Percentiles rank a stretch among this genome's conserved stretches.
Evolutionary conservation across 2,329 filamentous ascomycete species (phyloP).

Genomic region (Fusarium sp.): DNA sequence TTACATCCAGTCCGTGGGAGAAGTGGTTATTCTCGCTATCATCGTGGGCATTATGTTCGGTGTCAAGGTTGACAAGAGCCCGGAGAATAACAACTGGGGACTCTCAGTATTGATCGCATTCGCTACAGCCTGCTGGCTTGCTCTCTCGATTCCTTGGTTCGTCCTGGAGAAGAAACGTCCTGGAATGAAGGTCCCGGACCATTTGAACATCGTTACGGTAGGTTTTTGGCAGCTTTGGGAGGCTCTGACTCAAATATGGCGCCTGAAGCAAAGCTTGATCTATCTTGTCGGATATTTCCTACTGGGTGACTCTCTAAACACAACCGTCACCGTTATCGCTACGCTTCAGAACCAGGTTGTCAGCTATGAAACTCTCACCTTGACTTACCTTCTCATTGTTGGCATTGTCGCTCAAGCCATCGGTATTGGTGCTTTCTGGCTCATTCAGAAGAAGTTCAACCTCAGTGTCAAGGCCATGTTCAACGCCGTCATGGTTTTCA

Average conservation of each 20-base stretch:
- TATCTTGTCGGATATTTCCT: conserved; percentile 78
- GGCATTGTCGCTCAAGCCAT: conserved; percentile 73
- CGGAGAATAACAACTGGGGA: conserved; percentile 75
- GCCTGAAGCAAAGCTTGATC: conserved; percentile 73
- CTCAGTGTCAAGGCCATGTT: conserved; percentile 78
- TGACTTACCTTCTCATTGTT: conserved; percentile 76
- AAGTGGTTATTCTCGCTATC: conserved; percentile 73
- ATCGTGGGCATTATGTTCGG: conserved; percentile 75
- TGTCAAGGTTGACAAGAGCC: conserved; percentile 69
- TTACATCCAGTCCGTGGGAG: conserved; percentile 72
- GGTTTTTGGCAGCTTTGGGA: conserved; percentile 73
- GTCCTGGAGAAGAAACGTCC: conserved; percentile 73
- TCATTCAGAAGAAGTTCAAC: conserved; percentile 69
- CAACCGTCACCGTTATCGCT: conserved; percentile 75
- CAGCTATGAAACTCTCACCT: conserved; percentile 72
- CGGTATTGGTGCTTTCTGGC: conserved; percentile 74
- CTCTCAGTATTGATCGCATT: conserved; percentile 75
- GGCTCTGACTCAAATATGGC: conserved; percentile 71
- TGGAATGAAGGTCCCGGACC: conserved; percentile 60
- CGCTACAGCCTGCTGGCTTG: conserved; percentile 72
- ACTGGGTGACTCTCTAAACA: conserved; percentile 77
- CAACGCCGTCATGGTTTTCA: conserved; percentile 71
- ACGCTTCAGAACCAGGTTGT: conserved; percentile 76
- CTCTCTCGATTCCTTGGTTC: conserved; percentile 76
- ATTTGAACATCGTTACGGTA: conserved; percentile 65